These are phyloP conservation scores for Neofusicoccum cordaticola DNA, from an alignment of 2,329 filamentous ascomycete species.

Conservation along the genomic window DNA sequence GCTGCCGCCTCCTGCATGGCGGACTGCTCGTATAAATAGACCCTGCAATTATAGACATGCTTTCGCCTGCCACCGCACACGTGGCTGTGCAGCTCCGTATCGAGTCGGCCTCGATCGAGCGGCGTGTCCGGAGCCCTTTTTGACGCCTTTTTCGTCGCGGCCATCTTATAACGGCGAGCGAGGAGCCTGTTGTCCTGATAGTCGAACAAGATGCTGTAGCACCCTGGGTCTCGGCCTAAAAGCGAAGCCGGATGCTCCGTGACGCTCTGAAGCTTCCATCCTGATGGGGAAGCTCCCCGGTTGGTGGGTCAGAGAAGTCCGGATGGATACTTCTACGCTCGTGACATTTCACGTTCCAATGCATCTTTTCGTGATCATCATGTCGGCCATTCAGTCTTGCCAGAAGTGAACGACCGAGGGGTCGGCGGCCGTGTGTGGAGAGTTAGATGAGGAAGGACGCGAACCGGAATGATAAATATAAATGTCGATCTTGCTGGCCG, in stretches of 20 bases:
- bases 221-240: constrained; percentile 7
- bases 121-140: neutral
- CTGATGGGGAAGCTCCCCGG: neutral
- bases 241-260: constrained; percentile 8
- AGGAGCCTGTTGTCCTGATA: neutral
- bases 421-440: neutral
- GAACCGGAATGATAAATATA: constrained; percentile 7
- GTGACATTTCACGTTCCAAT: neutral
- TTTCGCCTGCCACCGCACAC: neutral
- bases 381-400: neutral
- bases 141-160: neutral
- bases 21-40: neutral
- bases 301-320: neutral
- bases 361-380: neutral
- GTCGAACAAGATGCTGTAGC: neutral
- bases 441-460: neutral
- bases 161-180: neutral
- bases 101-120: neutral
- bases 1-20: neutral
- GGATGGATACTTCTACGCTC: neutral
- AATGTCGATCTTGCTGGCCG: constrained; percentile 13
- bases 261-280: neutral
- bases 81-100: neutral
- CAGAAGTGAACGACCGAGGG: neutral
- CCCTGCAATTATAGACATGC: constrained; percentile 7